Evolutionary conservation across 768 basidiomycete species (phyloP), one percentile per base, ranked within the genome.

Genomic region (Calocybe gangraenosa): DNA sequence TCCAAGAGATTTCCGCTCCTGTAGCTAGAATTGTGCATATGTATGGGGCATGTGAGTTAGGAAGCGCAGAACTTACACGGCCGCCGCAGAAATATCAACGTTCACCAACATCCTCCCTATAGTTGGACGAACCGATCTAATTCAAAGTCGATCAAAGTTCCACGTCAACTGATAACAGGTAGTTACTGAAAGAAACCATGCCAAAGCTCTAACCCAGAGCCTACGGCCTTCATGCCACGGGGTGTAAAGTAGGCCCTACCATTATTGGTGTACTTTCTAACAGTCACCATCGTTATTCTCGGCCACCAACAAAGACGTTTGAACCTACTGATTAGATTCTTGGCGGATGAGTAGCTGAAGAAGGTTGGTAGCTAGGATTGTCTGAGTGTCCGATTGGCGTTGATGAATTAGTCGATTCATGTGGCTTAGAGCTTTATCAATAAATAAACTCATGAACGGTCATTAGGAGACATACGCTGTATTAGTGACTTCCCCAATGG

Each of bases 141-240:
- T 35, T 18, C 0, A n/a, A 32, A 7, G n/a, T n/a, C n/a, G n/a
- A n/a, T n/a, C n/a, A n/a, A n/a, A n/a, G n/a, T n/a, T n/a, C n/a
- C n/a, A n/a, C n/a, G n/a, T n/a, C n/a, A n/a, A n/a, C n/a, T n/a
- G n/a, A n/a, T n/a, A n/a, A n/a, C n/a, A n/a, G n/a, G n/a, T n/a
- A n/a, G n/a, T 21, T 44, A 79, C 78, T 78, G 76, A 44, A 70
- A 78, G 34, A 65, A 76, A 0, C 78, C 78, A 7, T 69, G 61
- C 61, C 74, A 70, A 0, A 79, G 46, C 31, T 75, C 71, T 0
- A 80, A 52, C 2, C 67, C 68, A 35, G 11, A 54, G 48, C 37
- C 57, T 22, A 31, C 44, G 33, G 20, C 34, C 37, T 11, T 44
- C 10, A 38, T 42, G 51, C 13, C 46, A 57, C 8, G 68, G 59